Base-by-base conservation (phyloP, 345 rosid genomes). In the Sisymbrium irio region DNA sequence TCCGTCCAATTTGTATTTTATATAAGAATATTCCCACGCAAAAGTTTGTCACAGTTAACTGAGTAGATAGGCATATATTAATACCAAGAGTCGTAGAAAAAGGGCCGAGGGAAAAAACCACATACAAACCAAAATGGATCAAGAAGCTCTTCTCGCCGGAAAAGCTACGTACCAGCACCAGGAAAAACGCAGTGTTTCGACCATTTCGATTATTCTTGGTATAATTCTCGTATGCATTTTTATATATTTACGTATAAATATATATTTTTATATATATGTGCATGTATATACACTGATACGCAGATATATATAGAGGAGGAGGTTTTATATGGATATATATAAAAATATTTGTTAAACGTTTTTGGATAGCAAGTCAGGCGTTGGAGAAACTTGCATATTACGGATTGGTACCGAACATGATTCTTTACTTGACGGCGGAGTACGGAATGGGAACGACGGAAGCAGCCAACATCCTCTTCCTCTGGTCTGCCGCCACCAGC, bases 141-240 rank as follows among this genome's bases (percentile, higher is more conserved):
- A 75, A 50, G 78, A 75, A 59, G 78, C 78, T 75, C 74, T 75
- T 41, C 69, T 75, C 39, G 47, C 49, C 47, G 63, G 57, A 22
- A 51, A 42, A 30, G 14, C 74, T 67, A 14, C 17, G 13, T 19
- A 17, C 19, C 65, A 44, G 10, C 74, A 44, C 9, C 65, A 45
- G 14, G 18, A 17, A 18, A 79, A 81, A 65, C 89, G 90, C 69
- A 87, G 82, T 49, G 12, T 86, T 46, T 41, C 69, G 61, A 84
- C 90, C 68, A 19, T 86, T 51, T 86, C 88, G 44, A 85, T 86
- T 62, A 87, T 89, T 56, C 69, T 89, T 45, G 93, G 97, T 92
- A 77, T 66, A 36, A 9, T 9, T 8, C 3, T 40, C 20, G 4
- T 62, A 57, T 51, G 2, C 15, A n/a, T n/a, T n/a, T n/a, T n/a